Conservation (phyloP, 169 alveolate genomes). For the Eimeria zaria region DNA sequence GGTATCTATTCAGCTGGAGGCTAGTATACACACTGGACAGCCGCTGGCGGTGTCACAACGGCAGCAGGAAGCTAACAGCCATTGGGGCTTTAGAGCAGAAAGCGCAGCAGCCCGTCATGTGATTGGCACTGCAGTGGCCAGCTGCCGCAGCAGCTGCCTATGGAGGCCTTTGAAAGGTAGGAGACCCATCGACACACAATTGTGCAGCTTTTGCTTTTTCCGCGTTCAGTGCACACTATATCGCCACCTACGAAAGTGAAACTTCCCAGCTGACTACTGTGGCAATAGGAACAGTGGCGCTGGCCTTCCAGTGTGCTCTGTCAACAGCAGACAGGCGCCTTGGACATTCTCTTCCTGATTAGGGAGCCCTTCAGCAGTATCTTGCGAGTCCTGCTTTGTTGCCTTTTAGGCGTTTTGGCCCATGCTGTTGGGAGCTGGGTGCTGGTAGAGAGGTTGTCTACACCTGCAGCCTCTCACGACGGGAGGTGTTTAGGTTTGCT, state of each 20-base stretch:
- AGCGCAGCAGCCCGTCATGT: constrained; percentile 76
- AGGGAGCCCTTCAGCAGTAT: neutral
- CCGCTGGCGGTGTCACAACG: constrained; percentile 1
- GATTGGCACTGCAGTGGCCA: constrained; percentile 76
- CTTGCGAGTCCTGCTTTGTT: neutral
- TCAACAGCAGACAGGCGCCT: neutral
- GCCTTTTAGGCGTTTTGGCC: constrained; percentile 43
- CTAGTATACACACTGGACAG: constrained; percentile 2
- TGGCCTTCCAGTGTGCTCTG: neutral
- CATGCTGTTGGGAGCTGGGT: constrained; percentile 81
- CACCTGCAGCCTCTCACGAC: constrained; percentile 55
- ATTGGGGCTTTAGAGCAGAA: neutral
- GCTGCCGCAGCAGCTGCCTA: constrained; percentile 74
- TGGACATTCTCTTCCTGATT: neutral
- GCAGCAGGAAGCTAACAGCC: neutral
- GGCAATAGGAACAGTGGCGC: neutral
- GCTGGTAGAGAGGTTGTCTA: constrained; percentile 48
- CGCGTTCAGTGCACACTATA: no score
- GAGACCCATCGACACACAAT: neutral
- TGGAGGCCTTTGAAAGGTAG: constrained; percentile 82
- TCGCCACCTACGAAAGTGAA: no score
- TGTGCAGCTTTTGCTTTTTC: no score
- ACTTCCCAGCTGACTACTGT: neutral
- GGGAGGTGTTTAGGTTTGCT: constrained; percentile 75
- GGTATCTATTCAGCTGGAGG: neutral